phyloP scores from a whole-genome alignment of 345 rosid species.

The Anastatica hierochuntica region DNA sequence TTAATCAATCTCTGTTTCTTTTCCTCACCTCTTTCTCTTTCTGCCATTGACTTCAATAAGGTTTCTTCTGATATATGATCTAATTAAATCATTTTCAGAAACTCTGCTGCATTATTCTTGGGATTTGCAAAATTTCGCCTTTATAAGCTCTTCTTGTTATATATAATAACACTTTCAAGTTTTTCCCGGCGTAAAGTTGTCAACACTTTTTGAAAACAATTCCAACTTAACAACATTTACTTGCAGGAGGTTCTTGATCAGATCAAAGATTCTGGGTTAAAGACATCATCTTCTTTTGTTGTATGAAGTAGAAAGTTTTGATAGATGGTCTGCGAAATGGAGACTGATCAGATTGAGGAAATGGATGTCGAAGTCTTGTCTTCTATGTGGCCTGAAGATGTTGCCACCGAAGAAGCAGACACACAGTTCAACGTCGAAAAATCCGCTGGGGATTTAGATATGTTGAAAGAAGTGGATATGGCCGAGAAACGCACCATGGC shows the following conservation, averaged over 20 bases:
- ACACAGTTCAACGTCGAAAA: constrained; percentile 83
- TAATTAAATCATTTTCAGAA: neutral
- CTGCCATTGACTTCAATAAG: constrained; percentile 8
- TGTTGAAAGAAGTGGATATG: constrained; percentile 73
- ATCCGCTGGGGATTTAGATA: constrained; percentile 70
- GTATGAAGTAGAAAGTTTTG: neutral
- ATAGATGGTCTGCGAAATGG: constrained; percentile 51
- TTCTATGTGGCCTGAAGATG: constrained; percentile 97
- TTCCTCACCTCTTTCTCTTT: no score
- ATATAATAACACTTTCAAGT: no score
- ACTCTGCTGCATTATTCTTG: neutral
- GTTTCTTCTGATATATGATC: neutral
- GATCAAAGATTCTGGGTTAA: no score
- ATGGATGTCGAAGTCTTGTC: constrained; percentile 74
- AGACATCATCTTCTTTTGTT: no score
- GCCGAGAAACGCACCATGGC: constrained; percentile 42
- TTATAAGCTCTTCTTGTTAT: no score
- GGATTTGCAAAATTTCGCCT: no score
- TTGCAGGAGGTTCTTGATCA: constrained; percentile 10
- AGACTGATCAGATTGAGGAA: constrained; percentile 55
- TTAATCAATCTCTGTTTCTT: no score
- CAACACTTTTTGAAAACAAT: no score
- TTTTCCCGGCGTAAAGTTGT: no score
- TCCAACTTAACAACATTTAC: no score
- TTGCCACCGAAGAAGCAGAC: constrained; percentile 52